Percentiles rank a stretch among this genome's conserved stretches.
phyloP scores from a whole-genome alignment of 208 protist genomes.

The Porcisia deanei region DNA sequence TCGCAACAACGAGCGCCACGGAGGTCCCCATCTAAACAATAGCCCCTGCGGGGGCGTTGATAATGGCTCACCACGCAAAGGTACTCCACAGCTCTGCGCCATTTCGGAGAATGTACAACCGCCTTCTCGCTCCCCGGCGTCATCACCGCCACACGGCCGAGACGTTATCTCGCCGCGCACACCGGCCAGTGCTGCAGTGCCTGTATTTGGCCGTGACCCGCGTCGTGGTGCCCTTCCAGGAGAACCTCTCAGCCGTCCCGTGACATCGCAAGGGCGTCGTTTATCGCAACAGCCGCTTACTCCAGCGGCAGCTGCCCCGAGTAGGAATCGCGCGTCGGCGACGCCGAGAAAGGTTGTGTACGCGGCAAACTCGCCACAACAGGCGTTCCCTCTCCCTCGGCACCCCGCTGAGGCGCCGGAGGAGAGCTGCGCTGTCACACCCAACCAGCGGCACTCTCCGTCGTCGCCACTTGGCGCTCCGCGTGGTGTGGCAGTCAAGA shows the following conservation, averaged over 20 bases:
- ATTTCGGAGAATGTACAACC: slow-evolving; percentile 9
- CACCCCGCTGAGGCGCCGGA: slow-evolving; percentile 1
- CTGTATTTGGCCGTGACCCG: slow-evolving; percentile 28
- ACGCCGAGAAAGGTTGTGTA: slow-evolving; percentile 23
- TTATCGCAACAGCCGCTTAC: not conserved
- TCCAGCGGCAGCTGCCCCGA: slow-evolving; percentile 7
- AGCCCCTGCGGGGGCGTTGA: not conserved
- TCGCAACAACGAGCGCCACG: slow-evolving; percentile 24
- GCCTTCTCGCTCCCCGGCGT: slow-evolving; percentile 6
- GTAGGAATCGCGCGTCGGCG: not conserved
- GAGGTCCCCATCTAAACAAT: slow-evolving; percentile 9
- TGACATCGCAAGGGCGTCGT: slow-evolving; percentile 16
- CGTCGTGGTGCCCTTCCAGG: slow-evolving; percentile 12
- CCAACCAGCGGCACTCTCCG: slow-evolving; percentile 6
- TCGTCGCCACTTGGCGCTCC: not conserved
- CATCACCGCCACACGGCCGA: slow-evolving; percentile 11
- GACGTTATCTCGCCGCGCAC: slow-evolving; percentile 9
- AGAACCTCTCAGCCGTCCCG: slow-evolving; percentile 15
- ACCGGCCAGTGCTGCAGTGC: slow-evolving; percentile 7
- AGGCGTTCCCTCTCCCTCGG: slow-evolving; percentile 7
- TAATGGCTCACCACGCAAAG: slow-evolving; percentile 4
- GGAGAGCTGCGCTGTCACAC: slow-evolving; percentile 2
- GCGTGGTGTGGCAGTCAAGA: slow-evolving; percentile 5
- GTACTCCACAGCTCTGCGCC: slow-evolving; percentile 16
- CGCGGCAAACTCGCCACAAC: slow-evolving; percentile 31